Evolutionary conservation across 2,329 filamentous ascomycete genomes (phyloP).

Genomic region (Ilyonectria destructans): DNA sequence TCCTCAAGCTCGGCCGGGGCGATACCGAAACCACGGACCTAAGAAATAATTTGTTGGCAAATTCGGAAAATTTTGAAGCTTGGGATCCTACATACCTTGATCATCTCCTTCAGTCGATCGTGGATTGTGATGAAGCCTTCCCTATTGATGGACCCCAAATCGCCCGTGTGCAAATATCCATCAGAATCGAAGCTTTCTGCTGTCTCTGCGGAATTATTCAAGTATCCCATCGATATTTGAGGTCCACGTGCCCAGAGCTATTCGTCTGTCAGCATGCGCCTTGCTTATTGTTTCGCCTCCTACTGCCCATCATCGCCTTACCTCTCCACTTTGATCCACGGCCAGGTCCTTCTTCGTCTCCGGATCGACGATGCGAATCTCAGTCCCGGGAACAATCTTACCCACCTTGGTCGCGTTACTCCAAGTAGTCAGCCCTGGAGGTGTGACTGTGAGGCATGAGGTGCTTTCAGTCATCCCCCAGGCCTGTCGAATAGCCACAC

Average conservation of each 20-base stretch:
- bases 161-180: background rate
- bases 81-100: background rate
- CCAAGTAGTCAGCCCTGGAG: background rate
- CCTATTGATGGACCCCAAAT: background rate
- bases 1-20: constrained; percentile 3
- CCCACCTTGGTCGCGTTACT: background rate
- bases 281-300: background rate
- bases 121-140: constrained; percentile 2
- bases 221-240: background rate
- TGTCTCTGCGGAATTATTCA: background rate
- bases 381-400: background rate
- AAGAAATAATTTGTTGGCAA: background rate
- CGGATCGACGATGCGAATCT: background rate
- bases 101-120: constrained; percentile 1
- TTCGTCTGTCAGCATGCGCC: background rate
- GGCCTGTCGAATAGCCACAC: background rate
- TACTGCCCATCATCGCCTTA: background rate
- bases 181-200: background rate
- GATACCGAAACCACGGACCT: background rate
- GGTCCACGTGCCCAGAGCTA: background rate
- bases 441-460: background rate
- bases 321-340: background rate
- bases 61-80: background rate
- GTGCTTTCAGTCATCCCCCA: constrained; percentile 5
- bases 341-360: background rate